phyloP scores from a whole-genome alignment of 192 early-diverging fungal genomes.

The Coemansia sp. region DNA sequence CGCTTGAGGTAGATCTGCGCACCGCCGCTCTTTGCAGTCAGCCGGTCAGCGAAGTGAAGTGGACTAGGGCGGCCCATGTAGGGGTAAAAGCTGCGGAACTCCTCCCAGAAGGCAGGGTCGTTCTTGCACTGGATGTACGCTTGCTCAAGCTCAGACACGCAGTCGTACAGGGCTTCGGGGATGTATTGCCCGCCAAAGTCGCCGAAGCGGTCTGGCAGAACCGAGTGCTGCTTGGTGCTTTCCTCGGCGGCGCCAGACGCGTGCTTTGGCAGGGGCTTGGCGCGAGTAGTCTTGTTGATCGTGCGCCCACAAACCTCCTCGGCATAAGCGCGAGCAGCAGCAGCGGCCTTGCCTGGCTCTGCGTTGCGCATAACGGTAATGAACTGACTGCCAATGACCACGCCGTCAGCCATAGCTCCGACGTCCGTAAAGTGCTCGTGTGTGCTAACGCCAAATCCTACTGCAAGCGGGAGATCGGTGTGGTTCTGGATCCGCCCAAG shows the following conservation, averaged over 20 bases:
- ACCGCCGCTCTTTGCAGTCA: constrained; percentile 77
- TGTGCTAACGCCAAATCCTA: constrained; percentile 95
- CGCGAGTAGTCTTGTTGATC: constrained; percentile 23
- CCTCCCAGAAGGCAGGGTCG: constrained; percentile 91
- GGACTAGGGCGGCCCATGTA: constrained; percentile 92
- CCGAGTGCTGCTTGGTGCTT: constrained; percentile 44
- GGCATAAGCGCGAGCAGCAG: constrained; percentile 57
- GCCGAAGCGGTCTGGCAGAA: constrained; percentile 82
- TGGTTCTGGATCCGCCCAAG: constrained; percentile 77
- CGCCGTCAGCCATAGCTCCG: constrained; percentile 88
- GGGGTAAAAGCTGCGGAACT: constrained; percentile 86
- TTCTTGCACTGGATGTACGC: constrained; percentile 79
- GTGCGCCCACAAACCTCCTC: constrained; percentile 58
- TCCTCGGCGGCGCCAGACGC: constrained; percentile 16
- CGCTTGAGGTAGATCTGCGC: constrained; percentile 97
- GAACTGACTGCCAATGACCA: constrained; percentile 93
- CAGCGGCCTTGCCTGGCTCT: constrained; percentile 43
- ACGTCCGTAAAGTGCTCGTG: constrained; percentile 86
- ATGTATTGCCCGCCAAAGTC: constrained; percentile 97
- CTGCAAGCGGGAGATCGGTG: constrained; percentile 85
- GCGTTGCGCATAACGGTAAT: constrained; percentile 77
- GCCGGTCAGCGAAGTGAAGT: constrained; percentile 82
- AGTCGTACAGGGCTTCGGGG: constrained; percentile 96
- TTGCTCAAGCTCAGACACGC: constrained; percentile 84
- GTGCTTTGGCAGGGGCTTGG: constrained; percentile 28